These are phyloP conservation scores for Didymella pinodella DNA, from an alignment of 2,329 filamentous ascomycete genomes.

Conservation along the genomic window DNA sequence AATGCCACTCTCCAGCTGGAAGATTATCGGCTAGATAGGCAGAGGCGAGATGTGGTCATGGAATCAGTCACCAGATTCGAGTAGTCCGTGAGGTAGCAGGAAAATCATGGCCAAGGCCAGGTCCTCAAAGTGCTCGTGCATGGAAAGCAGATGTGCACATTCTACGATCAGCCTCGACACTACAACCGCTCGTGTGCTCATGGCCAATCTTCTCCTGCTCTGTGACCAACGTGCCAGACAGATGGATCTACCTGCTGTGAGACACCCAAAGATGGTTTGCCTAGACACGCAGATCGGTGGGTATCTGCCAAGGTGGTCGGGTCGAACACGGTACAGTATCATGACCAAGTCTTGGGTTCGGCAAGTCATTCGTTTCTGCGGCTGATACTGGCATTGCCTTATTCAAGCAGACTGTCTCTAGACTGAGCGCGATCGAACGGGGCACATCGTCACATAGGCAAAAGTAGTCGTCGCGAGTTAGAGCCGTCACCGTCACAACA, in stretches of 20 bases:
- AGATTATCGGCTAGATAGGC: slow-evolving; percentile 10
- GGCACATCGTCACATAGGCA: neutral
- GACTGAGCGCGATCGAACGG: neutral
- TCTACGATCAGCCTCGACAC: too few relatives aligned
- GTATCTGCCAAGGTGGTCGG: neutral
- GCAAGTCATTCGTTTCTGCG: neutral
- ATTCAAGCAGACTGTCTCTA: neutral
- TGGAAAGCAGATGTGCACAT: too few relatives aligned
- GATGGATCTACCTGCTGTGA: neutral
- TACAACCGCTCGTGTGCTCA: too few relatives aligned
- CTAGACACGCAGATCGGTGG: neutral
- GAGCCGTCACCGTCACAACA: neutral
- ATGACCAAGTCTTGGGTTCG: neutral
- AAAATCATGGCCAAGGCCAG: too few relatives aligned
- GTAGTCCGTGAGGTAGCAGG: neutral
- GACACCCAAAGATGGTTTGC: neutral
- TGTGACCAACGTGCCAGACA: neutral
- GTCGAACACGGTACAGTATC: neutral
- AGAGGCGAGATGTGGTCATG: slow-evolving; percentile 6
- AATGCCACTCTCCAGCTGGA: neutral
- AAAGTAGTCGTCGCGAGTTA: neutral
- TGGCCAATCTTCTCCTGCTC: too few relatives aligned
- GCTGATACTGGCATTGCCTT: neutral
- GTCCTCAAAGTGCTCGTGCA: too few relatives aligned
- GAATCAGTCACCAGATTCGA: slow-evolving; percentile 1